phyloP scores from a whole-genome alignment of 495 filamentous ascomycete genomes.

The Hypoxylon lienhwacheense region DNA sequence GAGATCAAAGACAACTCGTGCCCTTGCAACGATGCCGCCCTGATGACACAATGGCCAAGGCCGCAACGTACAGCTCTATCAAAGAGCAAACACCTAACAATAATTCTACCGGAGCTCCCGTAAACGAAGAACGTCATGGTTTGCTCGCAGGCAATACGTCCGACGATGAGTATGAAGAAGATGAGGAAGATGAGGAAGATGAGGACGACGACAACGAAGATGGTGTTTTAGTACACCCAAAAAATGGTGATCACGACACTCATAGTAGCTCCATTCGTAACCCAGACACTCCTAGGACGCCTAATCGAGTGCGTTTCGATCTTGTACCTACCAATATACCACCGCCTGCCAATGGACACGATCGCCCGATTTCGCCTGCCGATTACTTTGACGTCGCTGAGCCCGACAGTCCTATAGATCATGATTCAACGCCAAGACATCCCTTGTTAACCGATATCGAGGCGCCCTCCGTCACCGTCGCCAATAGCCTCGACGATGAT shows the following conservation, averaged over 20 bases:
- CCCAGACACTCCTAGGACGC: constrained; percentile 71
- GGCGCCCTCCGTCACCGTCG: constrained; percentile 84
- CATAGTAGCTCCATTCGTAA: constrained; percentile 43
- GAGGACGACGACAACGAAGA: constrained; percentile 28
- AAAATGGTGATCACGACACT: constrained; percentile 24
- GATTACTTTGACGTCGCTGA: constrained; percentile 47
- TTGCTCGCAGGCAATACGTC: constrained; percentile 43
- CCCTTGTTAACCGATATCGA: constrained; percentile 85
- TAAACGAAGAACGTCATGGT: constrained; percentile 50
- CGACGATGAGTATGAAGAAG: constrained; percentile 29
- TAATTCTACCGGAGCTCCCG: constrained; percentile 20
- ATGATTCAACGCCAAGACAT: constrained; percentile 46
- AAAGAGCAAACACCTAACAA: constrained; percentile 30
- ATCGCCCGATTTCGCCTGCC: constrained; percentile 37
- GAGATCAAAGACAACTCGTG: constrained; percentile 14
- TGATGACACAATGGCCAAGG: constrained; percentile 49
- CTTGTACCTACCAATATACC: constrained; percentile 55
- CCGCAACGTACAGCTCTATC: constrained; percentile 42
- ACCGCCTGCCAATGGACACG: constrained; percentile 34
- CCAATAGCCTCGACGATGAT: constrained; percentile 51
- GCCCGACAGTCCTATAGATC: constrained; percentile 46
- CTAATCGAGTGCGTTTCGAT: constrained; percentile 87
- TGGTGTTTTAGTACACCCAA: constrained; percentile 44
- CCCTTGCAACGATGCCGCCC: constrained; percentile 43
- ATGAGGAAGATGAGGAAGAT: constrained; percentile 28